Conservation (phyloP, 2,329 filamentous ascomycete genomes). For the Iodosphaeria phyllophila region DNA sequence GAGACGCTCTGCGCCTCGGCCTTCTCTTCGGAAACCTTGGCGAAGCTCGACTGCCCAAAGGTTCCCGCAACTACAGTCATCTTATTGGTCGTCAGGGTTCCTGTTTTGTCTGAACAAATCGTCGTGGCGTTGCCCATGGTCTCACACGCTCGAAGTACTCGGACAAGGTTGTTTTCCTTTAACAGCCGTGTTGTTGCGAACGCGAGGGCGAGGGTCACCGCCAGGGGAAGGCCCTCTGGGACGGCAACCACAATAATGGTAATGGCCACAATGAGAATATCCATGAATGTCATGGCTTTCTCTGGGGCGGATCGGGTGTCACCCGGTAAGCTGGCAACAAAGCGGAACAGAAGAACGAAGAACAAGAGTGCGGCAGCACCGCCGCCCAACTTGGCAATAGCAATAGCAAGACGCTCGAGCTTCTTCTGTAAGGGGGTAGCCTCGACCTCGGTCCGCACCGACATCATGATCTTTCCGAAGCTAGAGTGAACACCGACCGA, state of each 20-base stretch:
- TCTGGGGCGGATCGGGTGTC: conserved; percentile 26
- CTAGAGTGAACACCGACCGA: conserved; percentile 34
- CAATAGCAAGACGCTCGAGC: conserved; percentile 27
- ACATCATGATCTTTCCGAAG: conserved; percentile 36
- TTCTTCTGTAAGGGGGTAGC: conserved; percentile 34
- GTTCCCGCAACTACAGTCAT: conserved; percentile 63
- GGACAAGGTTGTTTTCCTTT: conserved; percentile 54
- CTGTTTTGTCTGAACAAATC: conserved; percentile 67
- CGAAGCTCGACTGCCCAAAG: conserved; percentile 26
- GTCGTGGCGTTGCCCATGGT: conserved; percentile 57
- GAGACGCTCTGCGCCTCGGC: conserved; percentile 7
- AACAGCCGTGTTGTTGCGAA: conserved; percentile 50
- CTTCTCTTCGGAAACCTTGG: conserved; percentile 9
- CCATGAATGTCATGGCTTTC: conserved; percentile 43
- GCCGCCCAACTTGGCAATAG: conserved; percentile 34
- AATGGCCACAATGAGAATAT: conserved; percentile 44
- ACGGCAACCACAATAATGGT: conserved; percentile 53
- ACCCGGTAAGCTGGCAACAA: conserved; percentile 39
- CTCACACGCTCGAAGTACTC: conserved; percentile 47
- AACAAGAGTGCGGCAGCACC: conserved; percentile 60
- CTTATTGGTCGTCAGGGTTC: conserved; percentile 55
- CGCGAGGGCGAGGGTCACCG: conserved; percentile 48
- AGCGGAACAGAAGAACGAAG: conserved; percentile 62
- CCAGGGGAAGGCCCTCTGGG: conserved; percentile 45
- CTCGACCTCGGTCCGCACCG: conserved; percentile 30